A percentile compares a stretch with the other conserved stretches of the same genome.
Conservation (phyloP, 345 rosid genomes). For the Theobroma cacao region DNA sequence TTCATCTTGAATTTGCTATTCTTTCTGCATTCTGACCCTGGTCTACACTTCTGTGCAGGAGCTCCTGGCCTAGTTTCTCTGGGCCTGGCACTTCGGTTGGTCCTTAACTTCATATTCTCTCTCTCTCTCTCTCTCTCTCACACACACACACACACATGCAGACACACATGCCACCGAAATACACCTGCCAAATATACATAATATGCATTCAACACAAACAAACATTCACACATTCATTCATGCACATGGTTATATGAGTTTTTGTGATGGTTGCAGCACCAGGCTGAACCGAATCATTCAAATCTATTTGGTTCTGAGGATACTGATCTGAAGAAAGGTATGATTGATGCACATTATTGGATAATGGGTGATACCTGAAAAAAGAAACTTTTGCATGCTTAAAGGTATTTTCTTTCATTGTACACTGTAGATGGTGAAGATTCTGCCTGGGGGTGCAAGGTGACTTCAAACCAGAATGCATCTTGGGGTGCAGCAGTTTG, state of each 20-base stretch:
- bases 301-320: too few species aligned
- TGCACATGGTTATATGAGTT: not conserved
- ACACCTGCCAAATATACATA: not conserved
- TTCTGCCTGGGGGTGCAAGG: conserved; percentile 43
- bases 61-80: conserved; percentile 7
- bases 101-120: not conserved
- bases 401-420: not conserved
- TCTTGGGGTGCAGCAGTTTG: conserved; percentile 53
- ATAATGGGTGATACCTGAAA: not conserved
- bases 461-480: conserved; percentile 33
- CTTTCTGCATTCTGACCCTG: not conserved
- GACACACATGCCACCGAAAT: not conserved
- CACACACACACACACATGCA: not conserved
- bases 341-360: not conserved
- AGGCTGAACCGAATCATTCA: too few species aligned
- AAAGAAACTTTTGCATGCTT: not conserved
- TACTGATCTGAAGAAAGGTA: not conserved
- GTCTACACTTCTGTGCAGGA: not conserved
- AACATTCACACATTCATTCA: not conserved
- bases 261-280: not conserved
- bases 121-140: not conserved
- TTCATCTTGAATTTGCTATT: not conserved
- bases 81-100: not conserved
- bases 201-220: not conserved
- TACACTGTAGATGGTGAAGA: conserved; percentile 36